Percentiles rank a stretch among this genome's conserved stretches.
Conservation (phyloP, 73 alveolate genomes). For the Paramecium pentaurelia region DNA sequence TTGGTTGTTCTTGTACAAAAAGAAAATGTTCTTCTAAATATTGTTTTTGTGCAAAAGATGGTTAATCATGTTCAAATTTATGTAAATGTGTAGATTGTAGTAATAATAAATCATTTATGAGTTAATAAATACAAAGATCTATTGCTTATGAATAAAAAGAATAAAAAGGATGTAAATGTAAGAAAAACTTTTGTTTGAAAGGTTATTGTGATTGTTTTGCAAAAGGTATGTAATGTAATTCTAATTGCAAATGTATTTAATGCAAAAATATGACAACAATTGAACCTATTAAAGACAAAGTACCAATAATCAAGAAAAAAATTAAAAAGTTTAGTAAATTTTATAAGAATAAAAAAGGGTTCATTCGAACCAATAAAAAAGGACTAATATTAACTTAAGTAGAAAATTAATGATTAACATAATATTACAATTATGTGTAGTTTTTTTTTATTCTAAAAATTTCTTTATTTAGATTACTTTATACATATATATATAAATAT, state of each 20-base stretch:
- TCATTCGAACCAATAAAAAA: neutral
- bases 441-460: neutral
- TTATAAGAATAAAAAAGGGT: neutral
- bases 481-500: no score
- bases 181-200: neutral
- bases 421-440: neutral
- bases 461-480: neutral
- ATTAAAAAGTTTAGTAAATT: neutral
- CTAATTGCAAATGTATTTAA: neutral
- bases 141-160: neutral
- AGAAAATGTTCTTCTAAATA: neutral
- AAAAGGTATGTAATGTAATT: neutral
- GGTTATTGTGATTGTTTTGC: neutral
- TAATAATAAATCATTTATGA: neutral
- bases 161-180: neutral
- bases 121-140: neutral
- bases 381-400: neutral
- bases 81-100: neutral
- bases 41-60: neutral
- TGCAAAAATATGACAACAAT: neutral
- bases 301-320: slow-evolving; percentile 3
- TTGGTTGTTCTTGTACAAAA: neutral
- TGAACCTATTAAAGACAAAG: neutral
- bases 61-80: neutral
- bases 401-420: neutral